These are phyloP conservation scores for Schizophyllum commune DNA, from an alignment of 1,284 basidiomycete species.

Conservation along the genomic window DNA sequence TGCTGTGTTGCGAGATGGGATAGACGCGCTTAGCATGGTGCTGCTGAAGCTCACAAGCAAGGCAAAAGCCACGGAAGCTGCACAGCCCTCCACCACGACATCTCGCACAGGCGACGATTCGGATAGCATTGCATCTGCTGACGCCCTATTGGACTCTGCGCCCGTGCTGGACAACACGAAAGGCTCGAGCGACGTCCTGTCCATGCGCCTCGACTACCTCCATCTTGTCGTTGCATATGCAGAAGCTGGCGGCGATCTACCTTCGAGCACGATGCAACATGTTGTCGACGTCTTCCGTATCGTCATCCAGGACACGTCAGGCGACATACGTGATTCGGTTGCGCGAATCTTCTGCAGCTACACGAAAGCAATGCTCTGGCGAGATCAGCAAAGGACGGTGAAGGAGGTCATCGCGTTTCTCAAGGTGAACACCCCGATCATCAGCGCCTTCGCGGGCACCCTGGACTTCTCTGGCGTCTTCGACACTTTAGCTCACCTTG, in stretches of 20 bases:
- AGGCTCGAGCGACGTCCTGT: slow-evolving; percentile 42
- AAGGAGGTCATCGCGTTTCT: slow-evolving; percentile 52
- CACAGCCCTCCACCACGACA: background rate
- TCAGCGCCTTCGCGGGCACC: slow-evolving; percentile 40
- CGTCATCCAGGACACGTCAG: slow-evolving; percentile 47
- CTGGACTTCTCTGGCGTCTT: slow-evolving; percentile 62
- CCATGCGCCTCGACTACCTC: slow-evolving; percentile 63
- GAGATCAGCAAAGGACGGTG: slow-evolving; percentile 29
- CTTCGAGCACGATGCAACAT: slow-evolving; percentile 36
- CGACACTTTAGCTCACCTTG: slow-evolving; percentile 43
- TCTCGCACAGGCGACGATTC: background rate
- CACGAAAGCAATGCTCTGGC: slow-evolving; percentile 36
- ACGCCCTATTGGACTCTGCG: background rate
- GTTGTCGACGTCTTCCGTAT: slow-evolving; percentile 52
- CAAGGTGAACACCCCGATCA: slow-evolving; percentile 49
- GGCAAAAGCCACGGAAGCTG: slow-evolving; percentile 34
- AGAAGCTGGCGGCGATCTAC: slow-evolving; percentile 47
- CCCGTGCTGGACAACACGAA: slow-evolving; percentile 30
- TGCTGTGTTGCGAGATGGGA: slow-evolving; percentile 53
- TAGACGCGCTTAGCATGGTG: slow-evolving; percentile 59
- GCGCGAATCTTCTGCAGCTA: slow-evolving; percentile 46
- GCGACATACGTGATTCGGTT: slow-evolving; percentile 30
- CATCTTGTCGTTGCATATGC: slow-evolving; percentile 50
- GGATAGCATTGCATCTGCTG: background rate
- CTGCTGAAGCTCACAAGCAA: slow-evolving; percentile 41